Conservation (phyloP, 768 basidiomycete genomes). For the Tulasnella sp. region DNA sequence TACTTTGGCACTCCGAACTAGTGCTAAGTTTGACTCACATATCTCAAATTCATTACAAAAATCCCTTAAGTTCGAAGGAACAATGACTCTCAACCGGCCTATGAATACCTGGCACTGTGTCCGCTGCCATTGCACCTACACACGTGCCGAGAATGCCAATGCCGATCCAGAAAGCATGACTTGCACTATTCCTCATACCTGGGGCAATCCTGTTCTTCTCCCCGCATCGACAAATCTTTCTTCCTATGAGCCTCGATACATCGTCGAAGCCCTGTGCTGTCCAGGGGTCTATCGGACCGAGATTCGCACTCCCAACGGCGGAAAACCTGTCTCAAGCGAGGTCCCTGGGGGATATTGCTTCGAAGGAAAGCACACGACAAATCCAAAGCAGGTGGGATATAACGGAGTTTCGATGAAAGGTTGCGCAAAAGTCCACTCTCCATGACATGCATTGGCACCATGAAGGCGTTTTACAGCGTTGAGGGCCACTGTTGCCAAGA, state of each 20-base stretch:
- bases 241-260: background rate
- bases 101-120: conserved; percentile 22
- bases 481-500: no score
- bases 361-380: conserved; percentile 11
- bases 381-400: conserved; percentile 7
- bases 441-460: background rate
- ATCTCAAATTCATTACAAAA: background rate
- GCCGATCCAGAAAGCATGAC: background rate
- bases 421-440: background rate
- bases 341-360: background rate
- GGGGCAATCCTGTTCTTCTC: background rate
- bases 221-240: background rate
- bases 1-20: no score
- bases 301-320: background rate
- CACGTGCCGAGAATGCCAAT: conserved; percentile 14
- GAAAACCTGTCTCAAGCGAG: background rate
- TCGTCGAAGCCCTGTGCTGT: background rate
- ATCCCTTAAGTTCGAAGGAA: background rate
- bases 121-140: conserved; percentile 7
- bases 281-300: background rate
- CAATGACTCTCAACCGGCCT: conserved; percentile 17
- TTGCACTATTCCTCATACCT: conserved; percentile 1
- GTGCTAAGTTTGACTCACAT: no score
- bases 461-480: no score
- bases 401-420: background rate